Evolutionary conservation across 169 alveolate genomes (phyloP).

Genomic region (Plasmodium cynomolgi): DNA sequence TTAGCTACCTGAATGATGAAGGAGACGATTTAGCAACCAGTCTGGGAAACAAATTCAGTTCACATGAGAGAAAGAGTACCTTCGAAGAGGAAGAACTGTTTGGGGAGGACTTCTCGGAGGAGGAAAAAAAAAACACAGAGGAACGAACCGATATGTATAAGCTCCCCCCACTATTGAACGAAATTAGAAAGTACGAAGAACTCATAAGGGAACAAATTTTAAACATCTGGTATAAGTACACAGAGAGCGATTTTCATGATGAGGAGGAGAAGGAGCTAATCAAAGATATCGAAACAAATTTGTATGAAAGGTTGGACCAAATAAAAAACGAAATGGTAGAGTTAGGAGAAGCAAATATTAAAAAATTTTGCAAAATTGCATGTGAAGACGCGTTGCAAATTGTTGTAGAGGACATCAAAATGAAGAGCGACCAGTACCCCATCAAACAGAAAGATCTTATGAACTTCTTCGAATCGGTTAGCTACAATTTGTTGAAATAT

Average conservation of each 20-base stretch:
- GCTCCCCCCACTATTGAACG: conserved; percentile 64
- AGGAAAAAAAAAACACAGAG: background rate
- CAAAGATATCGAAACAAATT: conserved; percentile 70
- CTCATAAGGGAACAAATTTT: conserved; percentile 72
- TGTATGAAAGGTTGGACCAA: conserved; percentile 71
- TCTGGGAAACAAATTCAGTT: background rate
- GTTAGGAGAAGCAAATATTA: conserved; percentile 68
- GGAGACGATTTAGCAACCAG: conserved; percentile 18
- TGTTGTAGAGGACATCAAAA: conserved; percentile 66
- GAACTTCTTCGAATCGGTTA: conserved; percentile 71
- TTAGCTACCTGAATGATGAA: conserved; percentile 68
- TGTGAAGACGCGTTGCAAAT: conserved; percentile 77
- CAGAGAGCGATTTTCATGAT: conserved; percentile 76
- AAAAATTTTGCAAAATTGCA: conserved; percentile 74
- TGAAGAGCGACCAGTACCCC: conserved; percentile 76
- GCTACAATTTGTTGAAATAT: conserved; percentile 68
- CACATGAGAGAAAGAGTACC: background rate
- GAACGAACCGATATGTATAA: conserved; percentile 29
- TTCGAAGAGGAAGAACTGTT: conserved; percentile 1
- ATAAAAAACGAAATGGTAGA: conserved; percentile 71
- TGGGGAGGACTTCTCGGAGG: conserved; percentile 31
- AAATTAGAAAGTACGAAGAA: conserved; percentile 72
- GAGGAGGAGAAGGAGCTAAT: conserved; percentile 70
- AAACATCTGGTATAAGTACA: conserved; percentile 74
- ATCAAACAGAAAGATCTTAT: conserved; percentile 69